A percentile compares a stretch with the other conserved stretches of the same genome.
These are phyloP conservation scores for Neofusicoccum umdonicola DNA, from an alignment of 2,329 filamentous ascomycete species.

Conservation along the genomic window DNA sequence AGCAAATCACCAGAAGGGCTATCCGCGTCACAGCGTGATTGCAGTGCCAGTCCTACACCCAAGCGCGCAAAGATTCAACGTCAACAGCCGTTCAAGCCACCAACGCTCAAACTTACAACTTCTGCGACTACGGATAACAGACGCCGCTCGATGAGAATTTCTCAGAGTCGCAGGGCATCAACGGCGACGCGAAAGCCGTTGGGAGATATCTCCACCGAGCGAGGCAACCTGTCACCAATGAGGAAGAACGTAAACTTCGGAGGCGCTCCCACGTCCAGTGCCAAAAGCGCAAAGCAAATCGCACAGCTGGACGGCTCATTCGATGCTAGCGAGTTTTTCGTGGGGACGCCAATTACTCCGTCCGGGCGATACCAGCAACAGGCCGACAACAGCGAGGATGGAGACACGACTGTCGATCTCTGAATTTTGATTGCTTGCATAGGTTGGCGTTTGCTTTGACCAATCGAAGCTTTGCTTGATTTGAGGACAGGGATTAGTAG, in stretches of 20 bases:
- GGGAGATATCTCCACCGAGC: slow-evolving; percentile 27
- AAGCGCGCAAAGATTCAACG: slow-evolving; percentile 41
- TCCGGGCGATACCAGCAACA: not conserved
- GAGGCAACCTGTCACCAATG: slow-evolving; percentile 18
- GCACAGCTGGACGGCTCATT: slow-evolving; percentile 33
- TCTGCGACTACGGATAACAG: not conserved
- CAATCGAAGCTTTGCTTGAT: not conserved
- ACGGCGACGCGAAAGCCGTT: slow-evolving; percentile 27
- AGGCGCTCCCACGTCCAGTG: not conserved
- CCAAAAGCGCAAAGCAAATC: not conserved
- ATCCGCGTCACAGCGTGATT: not conserved
- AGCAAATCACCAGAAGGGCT: not conserved
- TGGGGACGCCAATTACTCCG: slow-evolving; percentile 36
- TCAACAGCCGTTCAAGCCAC: slow-evolving; percentile 29
- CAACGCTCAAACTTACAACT: slow-evolving; percentile 21
- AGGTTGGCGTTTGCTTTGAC: not conserved
- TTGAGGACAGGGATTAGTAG: not conserved
- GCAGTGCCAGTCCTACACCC: slow-evolving; percentile 30
- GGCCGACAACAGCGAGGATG: not conserved
- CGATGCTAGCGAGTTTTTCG: slow-evolving; percentile 39
- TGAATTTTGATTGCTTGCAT: not conserved
- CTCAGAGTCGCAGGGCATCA: slow-evolving; percentile 18
- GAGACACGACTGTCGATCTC: not conserved
- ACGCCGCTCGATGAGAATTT: slow-evolving; percentile 5
- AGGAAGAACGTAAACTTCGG: slow-evolving; percentile 18